These are phyloP conservation scores for Phytomonas serpens DNA, from an alignment of 208 protist genomes.

Conservation along the genomic window DNA sequence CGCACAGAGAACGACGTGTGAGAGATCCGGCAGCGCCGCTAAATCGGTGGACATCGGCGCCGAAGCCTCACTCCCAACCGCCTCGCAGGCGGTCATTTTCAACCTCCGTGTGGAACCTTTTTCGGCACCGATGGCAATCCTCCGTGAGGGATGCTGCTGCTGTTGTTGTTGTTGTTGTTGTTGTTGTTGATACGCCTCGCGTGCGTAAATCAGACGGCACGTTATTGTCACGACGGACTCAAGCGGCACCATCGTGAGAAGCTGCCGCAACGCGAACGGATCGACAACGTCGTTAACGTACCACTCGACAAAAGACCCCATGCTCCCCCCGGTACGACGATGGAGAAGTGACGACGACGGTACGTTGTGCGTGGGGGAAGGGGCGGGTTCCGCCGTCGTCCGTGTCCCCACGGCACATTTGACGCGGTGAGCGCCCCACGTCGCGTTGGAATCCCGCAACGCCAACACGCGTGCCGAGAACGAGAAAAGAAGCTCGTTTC, in stretches of 20 bases:
- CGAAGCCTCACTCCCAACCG: background rate
- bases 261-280: slow-evolving; percentile 66
- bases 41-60: background rate
- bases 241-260: slow-evolving; percentile 60
- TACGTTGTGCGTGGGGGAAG: background rate
- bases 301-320: slow-evolving; percentile 65
- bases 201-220: slow-evolving; percentile 54
- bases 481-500: slow-evolving; percentile 65
- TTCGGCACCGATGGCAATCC: background rate
- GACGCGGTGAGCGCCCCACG: background rate
- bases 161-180: background rate
- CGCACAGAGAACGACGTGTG: slow-evolving; percentile 56
- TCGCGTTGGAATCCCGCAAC: slow-evolving; percentile 22
- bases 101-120: background rate
- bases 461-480: slow-evolving; percentile 74
- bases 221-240: slow-evolving; percentile 74
- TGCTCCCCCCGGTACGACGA: background rate
- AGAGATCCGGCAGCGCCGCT: slow-evolving; percentile 55
- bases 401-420: background rate
- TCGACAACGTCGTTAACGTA: slow-evolving; percentile 74
- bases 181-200: slow-evolving; percentile 22
- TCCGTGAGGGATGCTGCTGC: background rate
- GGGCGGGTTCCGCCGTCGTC: background rate
- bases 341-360: background rate
- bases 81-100: background rate